These are phyloP conservation scores for Beauveria pseudobassiana DNA, from an alignment of 2,329 filamentous ascomycete genomes.

Conservation along the genomic window DNA sequence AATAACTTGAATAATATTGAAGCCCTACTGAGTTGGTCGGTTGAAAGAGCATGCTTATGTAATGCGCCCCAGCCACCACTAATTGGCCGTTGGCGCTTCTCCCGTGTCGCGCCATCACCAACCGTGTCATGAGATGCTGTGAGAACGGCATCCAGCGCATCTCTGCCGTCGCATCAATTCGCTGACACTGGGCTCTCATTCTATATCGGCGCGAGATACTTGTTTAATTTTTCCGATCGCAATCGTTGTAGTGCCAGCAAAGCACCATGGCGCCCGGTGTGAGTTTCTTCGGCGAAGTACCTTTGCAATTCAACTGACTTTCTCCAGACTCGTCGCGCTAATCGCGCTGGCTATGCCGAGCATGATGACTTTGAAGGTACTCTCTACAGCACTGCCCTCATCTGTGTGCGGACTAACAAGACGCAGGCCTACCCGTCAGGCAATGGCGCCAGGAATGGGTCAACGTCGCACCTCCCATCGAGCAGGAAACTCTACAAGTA, in stretches of 20 bases:
- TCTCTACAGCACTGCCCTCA: background rate
- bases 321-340: conserved; percentile 47
- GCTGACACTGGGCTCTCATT: background rate
- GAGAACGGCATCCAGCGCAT: conserved; percentile 1
- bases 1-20: background rate
- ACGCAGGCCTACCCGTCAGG: conserved; percentile 72
- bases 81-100: background rate
- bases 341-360: conserved; percentile 48
- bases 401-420: background rate
- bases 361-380: conserved; percentile 56
- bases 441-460: conserved; percentile 77
- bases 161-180: conserved; percentile 9
- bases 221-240: background rate
- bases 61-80: background rate
- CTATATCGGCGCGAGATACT: background rate
- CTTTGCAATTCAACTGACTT: background rate
- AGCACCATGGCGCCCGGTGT: conserved; percentile 11
- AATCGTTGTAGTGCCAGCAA: conserved; percentile 1
- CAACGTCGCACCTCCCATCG: conserved; percentile 57
- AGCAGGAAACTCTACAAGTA: conserved; percentile 54
- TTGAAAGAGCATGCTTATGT: conserved; percentile 6
- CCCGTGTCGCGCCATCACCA: conserved; percentile 7
- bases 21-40: background rate
- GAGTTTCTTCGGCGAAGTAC: background rate
- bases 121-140: conserved; percentile 11